Evolutionary conservation across 2,329 filamentous ascomycete genomes (phyloP), one percentile per base, ranked within the genome.

Genomic region (Cordyceps militaris): DNA sequence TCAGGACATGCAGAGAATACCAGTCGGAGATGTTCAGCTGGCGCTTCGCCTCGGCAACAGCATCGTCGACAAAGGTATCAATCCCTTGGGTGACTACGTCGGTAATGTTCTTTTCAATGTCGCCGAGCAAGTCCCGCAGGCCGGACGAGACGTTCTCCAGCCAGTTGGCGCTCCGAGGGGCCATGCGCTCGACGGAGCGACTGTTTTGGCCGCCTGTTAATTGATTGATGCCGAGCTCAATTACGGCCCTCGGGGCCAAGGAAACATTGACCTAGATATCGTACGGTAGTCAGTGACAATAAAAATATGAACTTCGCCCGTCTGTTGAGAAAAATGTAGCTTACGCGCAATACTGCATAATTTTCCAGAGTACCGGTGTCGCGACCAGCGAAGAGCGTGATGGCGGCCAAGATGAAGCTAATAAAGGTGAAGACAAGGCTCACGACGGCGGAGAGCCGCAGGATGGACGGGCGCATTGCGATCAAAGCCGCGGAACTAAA

Each of bases 1-100:
- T 70, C 74, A 77, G 75, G 63, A 80, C 62, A 61, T 80, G 78
- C 30, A 80, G 60, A 16, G 76, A 79, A 63, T 80, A 80, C 78
- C 78, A 80, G 60, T 80, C 70, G 1, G 73, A 71, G 57, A 80
- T 73, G 24, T 77, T 76, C 28, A 80, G 67, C n/a, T 71, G 68
- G 13, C 72, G 68, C 50, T 72, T 69, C 47, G 78, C 52, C 54
- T 74, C 62, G 57, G 74, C 76, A 38, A 72, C 73, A 40, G 74
- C 60, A 8, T 74, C 68, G 57, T 73, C 70, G 5, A 69, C 67
- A 34, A 77, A 64, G 32, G 75, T 67, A 61, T 74, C 74, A 59
- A 78, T 59, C 46, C 70, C 66, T 43, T 72, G 70, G 50, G 68
- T 69, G 59, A 71, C 66, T 9, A 70, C 40, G 40, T 36, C 34